Evolutionary conservation across 2,329 filamentous ascomycete genomes (phyloP), one percentile per base, ranked within the genome.

Genomic region (Fusarium sp.): DNA sequence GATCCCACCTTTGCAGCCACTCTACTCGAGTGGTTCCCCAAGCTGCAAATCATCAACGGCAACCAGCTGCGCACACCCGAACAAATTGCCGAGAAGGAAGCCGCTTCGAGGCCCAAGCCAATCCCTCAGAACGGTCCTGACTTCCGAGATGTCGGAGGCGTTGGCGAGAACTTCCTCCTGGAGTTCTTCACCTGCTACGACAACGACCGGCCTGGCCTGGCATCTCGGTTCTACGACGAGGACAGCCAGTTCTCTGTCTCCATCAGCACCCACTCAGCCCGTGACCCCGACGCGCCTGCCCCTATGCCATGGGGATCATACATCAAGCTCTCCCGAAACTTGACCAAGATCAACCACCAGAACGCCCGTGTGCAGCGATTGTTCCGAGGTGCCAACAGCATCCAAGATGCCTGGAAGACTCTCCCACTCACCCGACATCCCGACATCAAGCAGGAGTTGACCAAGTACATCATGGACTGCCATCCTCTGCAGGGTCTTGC

Each of bases 381-480:
- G 6, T 92, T 91, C 78, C 88, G 85, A 10, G 94, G 94, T 2
- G 83, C 85, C 5, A 86, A 90, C 47, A 85, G 88, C 50, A 95
- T 97, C 68, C 85, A 88, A 60, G 87, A 91, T 65, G 81, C 91
- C 20, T 97, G 94, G 92, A 88, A 89, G 64, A 84, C 85, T 5
- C 86, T 98, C 4, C 95, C 95, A 1, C 83, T 85, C 45, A 96
- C 94, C 10, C 89, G 89, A 52, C 95, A 98, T 80, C 92, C 94
- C 2, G 89, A 93, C 77, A 88, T 97, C 71, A 85, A 87, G 58
- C 84, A 88, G 1, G 89, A 94, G 56, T 83, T 91, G 14, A 87
- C 89, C 78, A 93, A 95, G 77, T 97, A 94, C 87, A 89, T 94
- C 62, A 91, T 97, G 79, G 94, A 97, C 82, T 95, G 94, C 75